Base-by-base conservation (phyloP, 768 basidiomycete species). In the Hypholoma sublateritium region DNA sequence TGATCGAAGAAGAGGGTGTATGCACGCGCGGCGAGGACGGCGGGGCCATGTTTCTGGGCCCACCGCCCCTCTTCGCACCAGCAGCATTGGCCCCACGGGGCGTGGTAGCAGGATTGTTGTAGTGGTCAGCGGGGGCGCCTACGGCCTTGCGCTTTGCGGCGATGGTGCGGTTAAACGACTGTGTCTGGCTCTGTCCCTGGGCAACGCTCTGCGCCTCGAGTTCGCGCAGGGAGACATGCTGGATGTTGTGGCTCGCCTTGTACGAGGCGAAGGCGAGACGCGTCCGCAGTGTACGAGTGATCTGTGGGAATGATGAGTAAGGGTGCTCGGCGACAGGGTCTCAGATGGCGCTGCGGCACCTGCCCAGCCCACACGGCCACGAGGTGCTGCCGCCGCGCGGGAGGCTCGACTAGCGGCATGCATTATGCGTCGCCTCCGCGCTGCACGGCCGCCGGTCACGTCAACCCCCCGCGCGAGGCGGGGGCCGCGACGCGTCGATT, bases 261-360 rank as follows among this genome's bases (percentile, higher is more conserved):
- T 88, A 92, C 1, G 88, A 87, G 21, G 91, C 91, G 72, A 91
- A 91, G 0, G 89, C 82, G 50, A 94, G 81, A 62, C 91, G 87
- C 64, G 91, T 81, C 59, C 92, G 85, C 55, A 94, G 80, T 53
- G 82, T 86, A 68, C 89, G 88, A 66, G 90, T 89, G 32, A 93
- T 84, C 91, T 93, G 64, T 64, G 58, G 59, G 65, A 66, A 67
- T 64, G 65, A 73, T 76, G 73, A 75, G 74, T 67, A 71, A 71
- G 67, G 65, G 59, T 60, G 67, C 24, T 47, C 22, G 22, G n/a
- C 65, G 74, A 61, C 65, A 41, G 39, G 70, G 69, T 69, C 69
- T 68, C 68, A 67, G 62, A 53, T 35, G 21, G 35, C 17, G 53
- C 11, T 25, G 49, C 25, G 59, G 55, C 60, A 32, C 52, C 50